These are phyloP conservation scores for Penicillium fimorum DNA, from an alignment of 495 filamentous ascomycete genomes.

Conservation along the genomic window DNA sequence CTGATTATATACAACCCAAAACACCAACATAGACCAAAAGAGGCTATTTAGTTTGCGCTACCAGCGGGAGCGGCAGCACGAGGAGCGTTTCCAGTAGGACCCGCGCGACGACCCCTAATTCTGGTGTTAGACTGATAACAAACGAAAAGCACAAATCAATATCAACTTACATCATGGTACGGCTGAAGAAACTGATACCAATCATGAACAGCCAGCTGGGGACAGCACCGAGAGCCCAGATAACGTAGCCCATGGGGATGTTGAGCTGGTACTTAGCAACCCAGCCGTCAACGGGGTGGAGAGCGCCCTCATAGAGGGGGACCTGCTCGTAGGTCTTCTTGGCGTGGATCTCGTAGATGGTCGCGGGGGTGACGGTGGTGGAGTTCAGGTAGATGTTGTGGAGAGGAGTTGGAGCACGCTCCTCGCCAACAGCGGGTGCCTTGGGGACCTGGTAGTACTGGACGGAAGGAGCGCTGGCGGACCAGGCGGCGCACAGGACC, in stretches of 20 bases:
- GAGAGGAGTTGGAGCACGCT: slow-evolving; percentile 45
- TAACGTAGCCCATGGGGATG: slow-evolving; percentile 65
- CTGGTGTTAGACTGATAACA: slow-evolving; percentile 14
- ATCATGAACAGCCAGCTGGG: slow-evolving; percentile 80
- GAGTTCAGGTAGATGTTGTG: slow-evolving; percentile 61
- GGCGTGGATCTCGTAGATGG: slow-evolving; percentile 61
- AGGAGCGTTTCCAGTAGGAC: slow-evolving; percentile 31
- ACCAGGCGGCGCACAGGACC: slow-evolving; percentile 82
- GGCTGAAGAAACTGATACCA: slow-evolving; percentile 73
- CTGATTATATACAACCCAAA: slow-evolving; percentile 29
- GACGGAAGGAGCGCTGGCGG: slow-evolving; percentile 64
- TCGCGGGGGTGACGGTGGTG: slow-evolving; percentile 61
- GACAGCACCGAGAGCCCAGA: slow-evolving; percentile 56
- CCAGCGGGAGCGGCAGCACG: slow-evolving; percentile 26
- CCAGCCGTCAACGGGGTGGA: slow-evolving; percentile 78
- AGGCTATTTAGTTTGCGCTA: slow-evolving; percentile 26
- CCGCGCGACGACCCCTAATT: slow-evolving; percentile 43
- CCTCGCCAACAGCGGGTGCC: slow-evolving; percentile 42
- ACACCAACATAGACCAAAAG: slow-evolving; percentile 10
- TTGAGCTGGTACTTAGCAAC: slow-evolving; percentile 63
- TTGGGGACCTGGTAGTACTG: slow-evolving; percentile 73
- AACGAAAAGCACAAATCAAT: neutral
- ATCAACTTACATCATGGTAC: slow-evolving; percentile 79
- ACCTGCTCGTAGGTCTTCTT: slow-evolving; percentile 57
- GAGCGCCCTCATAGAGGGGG: slow-evolving; percentile 63